Base-by-base conservation (phyloP, 805 yeast genomes). In the Saccharomycopsis schoenii region DNA sequence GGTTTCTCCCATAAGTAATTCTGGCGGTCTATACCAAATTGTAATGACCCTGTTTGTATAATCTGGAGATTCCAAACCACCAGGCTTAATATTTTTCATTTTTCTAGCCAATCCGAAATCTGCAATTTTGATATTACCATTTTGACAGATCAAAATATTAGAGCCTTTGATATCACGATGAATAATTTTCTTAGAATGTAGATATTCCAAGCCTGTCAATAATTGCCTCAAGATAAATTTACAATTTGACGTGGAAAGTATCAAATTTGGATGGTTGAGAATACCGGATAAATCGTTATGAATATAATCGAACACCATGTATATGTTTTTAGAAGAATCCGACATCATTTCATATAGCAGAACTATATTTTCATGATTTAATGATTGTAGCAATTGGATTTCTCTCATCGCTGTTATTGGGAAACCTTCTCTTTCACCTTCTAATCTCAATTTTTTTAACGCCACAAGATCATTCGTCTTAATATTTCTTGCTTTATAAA, bases 1-100 rank as follows among this genome's bases (percentile, higher is more conserved):
- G 0, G 98, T 92, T 0, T 96, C 84, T 0, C 99, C 99, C 61
- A 94, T 73, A 43, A 94, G 75, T 39, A 94, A 78, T 71, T 93
- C 99, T 0, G 98, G 98, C 1, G 99, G 99, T 62, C 99, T 80
- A 71, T 94, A 93, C 99, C 99, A 94, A 43, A 94, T 76, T 0
- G 99, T 94, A 59, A 94, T 94, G 50, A 94, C 98, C 60, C 99
- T 76, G 71, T 94, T 94, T 1, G 99, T 93, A 72, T 93, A 93
- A 67, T 91, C 94, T 2, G 89, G 88, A 21, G 81, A 76, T 56
- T 80, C 81, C 9, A 78, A 77, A 21, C 52, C 52, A 14, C 14
- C 52, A 2, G 74, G 70, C 63, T 75, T 75, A 41, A 80, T 73
- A 25, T 79, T 76, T 68, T 83, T 85, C 89, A 88, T 85, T 59